Evolutionary conservation across 176 grass and related monocot genomes (phyloP), one percentile per base, ranked within the genome.

Genomic region (Cenchrus fungigraminus): DNA sequence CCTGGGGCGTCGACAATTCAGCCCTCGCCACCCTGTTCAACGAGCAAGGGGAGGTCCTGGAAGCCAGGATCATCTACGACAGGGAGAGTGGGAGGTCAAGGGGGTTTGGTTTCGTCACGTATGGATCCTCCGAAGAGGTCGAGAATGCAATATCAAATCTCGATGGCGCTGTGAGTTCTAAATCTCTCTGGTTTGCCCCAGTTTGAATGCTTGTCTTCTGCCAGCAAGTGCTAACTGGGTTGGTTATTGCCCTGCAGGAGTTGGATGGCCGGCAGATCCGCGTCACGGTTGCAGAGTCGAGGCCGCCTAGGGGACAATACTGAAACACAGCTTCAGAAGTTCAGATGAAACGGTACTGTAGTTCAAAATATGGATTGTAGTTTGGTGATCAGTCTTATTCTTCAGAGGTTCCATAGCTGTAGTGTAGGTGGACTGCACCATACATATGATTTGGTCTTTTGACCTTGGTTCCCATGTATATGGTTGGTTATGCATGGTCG

Each of bases 31-130:
- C 84, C 37, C 69, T 98, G 45, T 98, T 98, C 78, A 92, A 82
- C 65, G 70, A 85, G 59, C 83, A 98, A 86, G 93, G 93, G 16
- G 90, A 88, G 71, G 93, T 98, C 16, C 20, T 95, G 83, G 89
- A 90, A 22, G 96, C 96, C 1, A 93, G 79, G 71, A 79, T 98
- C 14, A 84, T 95, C 64, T 92, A 92, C 65, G 96, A 98, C 60
- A 90, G 91, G 78, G 96, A 98, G 57, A 95, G 65, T 65, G 96
- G 96, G 13, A 84, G 91, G 52, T 95, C 91, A 65, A 92, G 93
- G 78, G 91, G 93, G 43, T 98, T 98, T 42, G 96, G 96, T 68
- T 98, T 98, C 77, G 83, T 98, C 13, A 95, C 93, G 16, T 98
- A 85, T 55, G 77, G 87, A 78, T 90, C 82, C 2, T 20, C 62